Conservation (phyloP, 768 basidiomycete species). For the Serendipita indica region DNA sequence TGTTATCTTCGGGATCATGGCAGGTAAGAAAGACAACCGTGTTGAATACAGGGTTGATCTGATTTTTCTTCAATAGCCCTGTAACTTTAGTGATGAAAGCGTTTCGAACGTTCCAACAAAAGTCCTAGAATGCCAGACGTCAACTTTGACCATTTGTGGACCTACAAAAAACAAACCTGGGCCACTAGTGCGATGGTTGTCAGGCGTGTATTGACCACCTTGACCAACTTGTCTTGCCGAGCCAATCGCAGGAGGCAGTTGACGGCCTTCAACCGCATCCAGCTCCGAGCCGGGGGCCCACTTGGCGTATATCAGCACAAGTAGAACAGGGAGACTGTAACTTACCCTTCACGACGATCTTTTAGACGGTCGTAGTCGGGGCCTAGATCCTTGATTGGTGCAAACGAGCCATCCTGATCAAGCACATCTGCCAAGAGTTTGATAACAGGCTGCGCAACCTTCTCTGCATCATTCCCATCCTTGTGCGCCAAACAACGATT, state of each 20-base stretch:
- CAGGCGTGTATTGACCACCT: conserved; percentile 45
- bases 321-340: conserved; percentile 5
- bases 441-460: conserved; percentile 59
- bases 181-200: conserved; percentile 52
- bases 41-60: conserved; percentile 60
- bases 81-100: conserved; percentile 64
- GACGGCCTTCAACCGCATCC: conserved; percentile 73
- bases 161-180: conserved; percentile 38
- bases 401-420: conserved; percentile 50
- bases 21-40: conserved; percentile 77
- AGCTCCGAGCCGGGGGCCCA: conserved; percentile 25
- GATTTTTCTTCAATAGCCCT: conserved; percentile 42
- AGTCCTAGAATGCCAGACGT: conserved; percentile 39
- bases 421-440: conserved; percentile 63
- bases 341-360: conserved; percentile 31
- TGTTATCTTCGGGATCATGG: conserved; percentile 79
- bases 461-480: conserved; percentile 38
- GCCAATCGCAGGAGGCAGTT: conserved; percentile 67
- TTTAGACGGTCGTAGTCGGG: not conserved
- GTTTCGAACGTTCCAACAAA: conserved; percentile 74
- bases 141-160: not conserved
- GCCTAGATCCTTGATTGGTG: conserved; percentile 29
- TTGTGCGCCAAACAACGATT: conserved; percentile 66
- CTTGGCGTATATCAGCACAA: conserved; percentile 13
- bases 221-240: conserved; percentile 40